Evolutionary conservation across 2,329 filamentous ascomycete genomes (phyloP).

Genomic region (Paracorniculantispora psalliotae): DNA sequence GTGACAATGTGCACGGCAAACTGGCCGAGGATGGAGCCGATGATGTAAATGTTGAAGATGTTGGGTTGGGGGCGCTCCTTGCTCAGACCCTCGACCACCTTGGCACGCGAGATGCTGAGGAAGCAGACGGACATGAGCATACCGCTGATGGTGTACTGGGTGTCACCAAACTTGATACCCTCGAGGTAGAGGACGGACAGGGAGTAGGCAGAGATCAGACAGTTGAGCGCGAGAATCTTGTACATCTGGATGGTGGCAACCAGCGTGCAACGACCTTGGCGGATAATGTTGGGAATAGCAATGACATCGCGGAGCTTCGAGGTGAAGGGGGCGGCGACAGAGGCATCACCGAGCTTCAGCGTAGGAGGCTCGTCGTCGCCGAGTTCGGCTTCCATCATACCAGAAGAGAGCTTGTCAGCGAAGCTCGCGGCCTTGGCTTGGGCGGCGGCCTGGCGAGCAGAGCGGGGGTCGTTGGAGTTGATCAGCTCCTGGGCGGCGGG

Average conservation of each 20-base stretch:
- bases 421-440: constrained; percentile 70
- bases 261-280: constrained; percentile 93
- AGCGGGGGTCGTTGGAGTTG: constrained; percentile 28
- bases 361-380: constrained; percentile 88
- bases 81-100: constrained; percentile 89
- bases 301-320: constrained; percentile 96
- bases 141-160: constrained; percentile 95
- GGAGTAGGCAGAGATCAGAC: constrained; percentile 95
- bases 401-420: constrained; percentile 78
- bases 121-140: constrained; percentile 99
- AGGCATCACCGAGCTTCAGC: constrained; percentile 95
- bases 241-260: constrained; percentile 99
- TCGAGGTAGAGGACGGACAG: constrained; percentile 93
- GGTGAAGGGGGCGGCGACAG: constrained; percentile 93
- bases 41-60: constrained; percentile 99
- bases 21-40: constrained; percentile 93
- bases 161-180: constrained; percentile 98
- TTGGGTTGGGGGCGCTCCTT: constrained; percentile 97
- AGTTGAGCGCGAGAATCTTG: constrained; percentile 97
- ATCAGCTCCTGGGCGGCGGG: constrained; percentile 59
- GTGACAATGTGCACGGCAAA: constrained; percentile 95
- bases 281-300: constrained; percentile 96
- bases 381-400: constrained; percentile 86
- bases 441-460: constrained; percentile 51
- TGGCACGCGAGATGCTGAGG: constrained; percentile 94